Evolutionary conservation across 2,329 filamentous ascomycete species (phyloP).

Genomic region (Talaromyces marneffei): DNA sequence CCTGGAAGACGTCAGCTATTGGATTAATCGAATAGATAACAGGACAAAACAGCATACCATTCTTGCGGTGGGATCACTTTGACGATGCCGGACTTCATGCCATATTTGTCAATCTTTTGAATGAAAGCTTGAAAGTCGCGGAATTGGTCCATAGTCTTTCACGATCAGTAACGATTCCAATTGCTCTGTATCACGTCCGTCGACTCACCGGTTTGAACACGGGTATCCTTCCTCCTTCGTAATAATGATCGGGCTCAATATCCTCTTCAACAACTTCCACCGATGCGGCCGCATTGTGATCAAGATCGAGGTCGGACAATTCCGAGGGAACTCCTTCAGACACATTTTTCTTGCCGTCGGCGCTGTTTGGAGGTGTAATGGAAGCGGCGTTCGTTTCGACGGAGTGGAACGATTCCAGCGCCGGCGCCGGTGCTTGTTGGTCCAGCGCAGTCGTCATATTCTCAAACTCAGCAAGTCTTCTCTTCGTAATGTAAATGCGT

Average conservation of each 20-base stretch:
- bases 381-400: constrained; percentile 28
- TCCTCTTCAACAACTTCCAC: constrained; percentile 55
- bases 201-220: constrained; percentile 77
- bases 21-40: background rate
- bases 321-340: constrained; percentile 38
- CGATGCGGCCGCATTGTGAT: constrained; percentile 23
- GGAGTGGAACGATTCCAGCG: constrained; percentile 22
- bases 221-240: constrained; percentile 72
- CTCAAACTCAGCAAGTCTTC: constrained; percentile 10
- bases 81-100: constrained; percentile 95
- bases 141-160: constrained; percentile 82
- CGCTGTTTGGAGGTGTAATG: constrained; percentile 40
- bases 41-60: constrained; percentile 58
- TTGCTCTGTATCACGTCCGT: background rate
- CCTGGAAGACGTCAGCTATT: constrained; percentile 37
- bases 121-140: constrained; percentile 89
- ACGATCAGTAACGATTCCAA: constrained; percentile 19
- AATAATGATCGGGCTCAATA: constrained; percentile 80
- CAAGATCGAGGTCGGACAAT: constrained; percentile 39
- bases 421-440: constrained; percentile 19
- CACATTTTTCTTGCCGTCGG: constrained; percentile 40
- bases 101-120: constrained; percentile 82
- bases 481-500: constrained; percentile 19
- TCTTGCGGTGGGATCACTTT: constrained; percentile 91
- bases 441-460: constrained; percentile 32